Evolutionary conservation across 192 early-diverging fungal species (phyloP).

Genomic region (Spizellomyces punctatus): DNA sequence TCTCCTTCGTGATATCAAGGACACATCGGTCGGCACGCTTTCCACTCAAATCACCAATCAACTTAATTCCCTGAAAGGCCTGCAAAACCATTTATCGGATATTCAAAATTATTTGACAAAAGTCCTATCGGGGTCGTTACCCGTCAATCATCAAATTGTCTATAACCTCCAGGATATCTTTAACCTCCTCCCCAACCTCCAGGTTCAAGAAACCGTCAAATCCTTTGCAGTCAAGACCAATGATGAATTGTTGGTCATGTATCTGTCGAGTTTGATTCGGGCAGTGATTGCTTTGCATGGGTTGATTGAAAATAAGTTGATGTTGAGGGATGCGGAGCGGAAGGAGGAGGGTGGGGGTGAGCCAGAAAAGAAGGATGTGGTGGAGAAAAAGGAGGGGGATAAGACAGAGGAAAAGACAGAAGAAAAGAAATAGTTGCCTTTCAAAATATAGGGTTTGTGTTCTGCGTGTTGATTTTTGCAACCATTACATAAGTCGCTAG

Average conservation of each 20-base stretch:
- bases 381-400: conserved; percentile 34
- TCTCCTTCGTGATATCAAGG: conserved; percentile 96
- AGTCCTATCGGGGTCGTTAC: conserved; percentile 81
- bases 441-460: too few relatives aligned
- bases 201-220: conserved; percentile 73
- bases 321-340: conserved; percentile 73
- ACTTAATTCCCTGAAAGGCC: conserved; percentile 87
- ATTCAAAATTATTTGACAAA: conserved; percentile 88
- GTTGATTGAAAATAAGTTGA: conserved; percentile 97
- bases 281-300: conserved; percentile 96
- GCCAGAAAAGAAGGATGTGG: conserved; percentile 32
- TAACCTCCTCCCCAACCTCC: conserved; percentile 92
- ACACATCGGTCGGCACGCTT: conserved; percentile 91
- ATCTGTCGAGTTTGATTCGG: conserved; percentile 87
- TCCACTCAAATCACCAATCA: conserved; percentile 93
- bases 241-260: conserved; percentile 94
- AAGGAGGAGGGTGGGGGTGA: conserved; percentile 38
- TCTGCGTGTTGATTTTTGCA: too few relatives aligned
- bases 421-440: neutral
- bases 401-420: conserved; percentile 11
- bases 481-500: too few relatives aligned
- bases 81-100: conserved; percentile 81
- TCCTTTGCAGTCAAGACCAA: conserved; percentile 93
- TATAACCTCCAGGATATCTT: conserved; percentile 99
- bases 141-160: conserved; percentile 95